phyloP scores from a whole-genome alignment of 495 filamentous ascomycete genomes.

The Jackrogersella minutella region DNA sequence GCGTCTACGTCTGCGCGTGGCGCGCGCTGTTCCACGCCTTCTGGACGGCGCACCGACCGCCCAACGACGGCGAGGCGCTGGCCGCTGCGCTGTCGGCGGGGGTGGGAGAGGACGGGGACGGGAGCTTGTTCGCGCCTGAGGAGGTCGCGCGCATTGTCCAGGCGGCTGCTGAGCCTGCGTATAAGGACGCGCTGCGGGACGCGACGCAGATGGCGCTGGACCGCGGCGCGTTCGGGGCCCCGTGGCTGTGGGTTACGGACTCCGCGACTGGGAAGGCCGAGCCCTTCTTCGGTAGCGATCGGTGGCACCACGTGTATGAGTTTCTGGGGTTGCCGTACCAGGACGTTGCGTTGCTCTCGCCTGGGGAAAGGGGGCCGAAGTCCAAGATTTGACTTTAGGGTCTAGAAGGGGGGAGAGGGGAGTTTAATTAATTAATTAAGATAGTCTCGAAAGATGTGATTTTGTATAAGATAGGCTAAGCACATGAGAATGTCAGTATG shows the following conservation, averaged over 20 bases:
- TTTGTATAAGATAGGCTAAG: background rate
- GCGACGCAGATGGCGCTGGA: constrained; percentile 68
- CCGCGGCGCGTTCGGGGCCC: constrained; percentile 74
- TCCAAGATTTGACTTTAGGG: constrained; percentile 6
- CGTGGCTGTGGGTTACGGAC: constrained; percentile 79
- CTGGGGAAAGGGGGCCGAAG: constrained; percentile 16
- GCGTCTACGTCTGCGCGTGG: constrained; percentile 39
- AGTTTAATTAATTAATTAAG: background rate
- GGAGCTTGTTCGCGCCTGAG: constrained; percentile 39
- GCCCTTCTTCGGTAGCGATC: constrained; percentile 82
- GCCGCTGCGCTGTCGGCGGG: constrained; percentile 40
- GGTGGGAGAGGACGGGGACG: background rate
- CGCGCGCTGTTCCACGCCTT: constrained; percentile 50
- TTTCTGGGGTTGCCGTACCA: constrained; percentile 51
- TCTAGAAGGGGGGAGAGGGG: background rate
- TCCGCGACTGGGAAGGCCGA: constrained; percentile 59
- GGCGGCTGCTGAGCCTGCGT: constrained; percentile 55
- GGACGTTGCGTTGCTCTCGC: constrained; percentile 46
- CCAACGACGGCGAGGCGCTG: constrained; percentile 45
- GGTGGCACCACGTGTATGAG: constrained; percentile 59
- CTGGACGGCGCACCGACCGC: constrained; percentile 45
- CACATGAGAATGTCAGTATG: no score
- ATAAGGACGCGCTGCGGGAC: constrained; percentile 65
- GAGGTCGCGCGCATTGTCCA: constrained; percentile 60
- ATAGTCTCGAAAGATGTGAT: background rate